phyloP scores from a whole-genome alignment of 345 rosid genomes.

The Gossypium arboreum region DNA sequence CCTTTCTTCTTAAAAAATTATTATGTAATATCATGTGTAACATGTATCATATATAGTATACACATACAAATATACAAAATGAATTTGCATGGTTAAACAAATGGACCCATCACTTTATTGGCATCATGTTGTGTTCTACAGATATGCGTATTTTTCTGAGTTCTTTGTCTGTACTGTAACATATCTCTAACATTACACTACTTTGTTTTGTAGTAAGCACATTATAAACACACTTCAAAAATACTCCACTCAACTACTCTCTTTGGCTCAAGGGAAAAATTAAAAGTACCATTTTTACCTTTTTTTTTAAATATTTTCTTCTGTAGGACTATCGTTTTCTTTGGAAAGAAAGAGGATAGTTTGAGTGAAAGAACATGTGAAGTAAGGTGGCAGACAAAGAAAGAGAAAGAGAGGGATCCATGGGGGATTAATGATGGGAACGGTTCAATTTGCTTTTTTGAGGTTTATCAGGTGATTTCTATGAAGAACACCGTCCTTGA shows the following conservation, averaged over 20 bases:
- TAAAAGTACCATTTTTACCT: no score
- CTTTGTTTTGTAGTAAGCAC: no score
- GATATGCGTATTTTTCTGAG: slow-evolving; percentile 18
- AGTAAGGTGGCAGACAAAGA: slow-evolving; percentile 30
- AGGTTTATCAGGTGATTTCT: slow-evolving; percentile 34
- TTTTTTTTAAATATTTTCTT: no score
- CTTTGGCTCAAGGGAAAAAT: no score
- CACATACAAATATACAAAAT: slow-evolving; percentile 2
- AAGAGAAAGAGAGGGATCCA: slow-evolving; percentile 26
- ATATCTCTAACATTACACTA: slow-evolving; percentile 28
- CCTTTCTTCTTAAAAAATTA: neutral
- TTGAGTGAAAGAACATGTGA: slow-evolving; percentile 51
- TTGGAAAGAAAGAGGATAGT: slow-evolving; percentile 32
- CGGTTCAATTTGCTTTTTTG: slow-evolving; percentile 35
- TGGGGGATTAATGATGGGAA: slow-evolving; percentile 30
- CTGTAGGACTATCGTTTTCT: slow-evolving; percentile 33
- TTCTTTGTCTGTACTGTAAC: slow-evolving; percentile 19
- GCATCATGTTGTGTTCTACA: slow-evolving; percentile 35
- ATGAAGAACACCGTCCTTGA: slow-evolving; percentile 4
- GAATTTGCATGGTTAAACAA: slow-evolving; percentile 26
- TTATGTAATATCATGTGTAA: no score
- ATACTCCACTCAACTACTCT: no score
- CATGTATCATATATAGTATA: no score
- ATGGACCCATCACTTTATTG: slow-evolving; percentile 48
- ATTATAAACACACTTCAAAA: no score